These are phyloP conservation scores for Micractinium conductrix DNA, from an alignment of 139 green algal species.

Conservation along the genomic window DNA sequence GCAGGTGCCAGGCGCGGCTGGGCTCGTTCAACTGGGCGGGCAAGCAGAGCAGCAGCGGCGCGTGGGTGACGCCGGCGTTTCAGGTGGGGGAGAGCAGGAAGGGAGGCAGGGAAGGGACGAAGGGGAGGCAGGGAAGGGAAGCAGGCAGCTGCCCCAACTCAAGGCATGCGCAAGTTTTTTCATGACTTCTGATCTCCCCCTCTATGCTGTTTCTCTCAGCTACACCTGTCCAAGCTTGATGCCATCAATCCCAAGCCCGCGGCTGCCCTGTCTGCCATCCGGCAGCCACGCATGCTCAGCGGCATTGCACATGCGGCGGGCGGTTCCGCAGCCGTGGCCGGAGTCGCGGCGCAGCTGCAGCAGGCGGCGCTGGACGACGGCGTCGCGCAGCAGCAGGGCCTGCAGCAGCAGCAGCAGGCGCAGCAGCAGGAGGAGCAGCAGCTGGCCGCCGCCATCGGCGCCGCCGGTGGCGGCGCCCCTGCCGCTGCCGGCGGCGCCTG, in stretches of 20 bases:
- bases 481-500: background rate
- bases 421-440: conserved; percentile 1
- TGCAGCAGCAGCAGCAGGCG: background rate
- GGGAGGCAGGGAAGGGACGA: background rate
- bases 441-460: background rate
- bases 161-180: too few species aligned
- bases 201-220: conserved; percentile 72
- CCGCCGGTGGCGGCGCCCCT: background rate
- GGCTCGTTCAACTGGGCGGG: conserved; percentile 90
- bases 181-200: background rate
- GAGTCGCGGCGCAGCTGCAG: background rate
- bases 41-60: conserved; percentile 45
- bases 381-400: too few species aligned
- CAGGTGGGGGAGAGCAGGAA: conserved; percentile 60
- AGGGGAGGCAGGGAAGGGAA: background rate
- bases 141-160: background rate
- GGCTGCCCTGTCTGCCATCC: conserved; percentile 2
- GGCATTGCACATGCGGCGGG: background rate
- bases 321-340: background rate
- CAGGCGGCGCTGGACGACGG: background rate
- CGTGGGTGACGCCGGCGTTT: conserved; percentile 83
- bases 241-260: background rate
- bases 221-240: conserved; percentile 72
- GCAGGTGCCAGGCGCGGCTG: conserved; percentile 67
- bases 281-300: conserved; percentile 35